These are phyloP conservation scores for Suhomyces bolitotheri DNA, from an alignment of 1,139 yeast genomes.

Conservation along the genomic window DNA sequence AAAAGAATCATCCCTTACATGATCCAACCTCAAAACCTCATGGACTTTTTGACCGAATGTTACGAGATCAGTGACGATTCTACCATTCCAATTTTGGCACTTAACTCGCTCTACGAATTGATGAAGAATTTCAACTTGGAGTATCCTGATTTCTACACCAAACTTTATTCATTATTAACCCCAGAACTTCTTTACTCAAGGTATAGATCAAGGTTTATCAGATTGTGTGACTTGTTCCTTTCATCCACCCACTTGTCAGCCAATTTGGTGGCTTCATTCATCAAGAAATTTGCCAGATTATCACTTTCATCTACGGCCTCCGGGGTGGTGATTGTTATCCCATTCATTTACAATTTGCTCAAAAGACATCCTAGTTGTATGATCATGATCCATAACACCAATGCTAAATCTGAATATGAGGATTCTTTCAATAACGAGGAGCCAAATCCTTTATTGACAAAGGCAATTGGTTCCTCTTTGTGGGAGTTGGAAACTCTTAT, in stretches of 20 bases:
- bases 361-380: constrained; percentile 93
- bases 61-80: constrained; percentile 64
- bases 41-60: constrained; percentile 93
- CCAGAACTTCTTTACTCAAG: constrained; percentile 74
- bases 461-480: constrained; percentile 80
- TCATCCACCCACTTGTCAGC: constrained; percentile 88
- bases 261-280: constrained; percentile 81
- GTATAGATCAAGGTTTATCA: constrained; percentile 83
- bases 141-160: constrained; percentile 85
- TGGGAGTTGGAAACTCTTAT: constrained; percentile 88
- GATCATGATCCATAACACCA: constrained; percentile 72
- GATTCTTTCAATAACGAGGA: constrained; percentile 74
- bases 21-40: constrained; percentile 75
- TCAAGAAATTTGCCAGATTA: constrained; percentile 76
- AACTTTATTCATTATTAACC: constrained; percentile 77
- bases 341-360: constrained; percentile 86
- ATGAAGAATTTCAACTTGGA: constrained; percentile 84
- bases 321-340: constrained; percentile 82
- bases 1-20: constrained; percentile 81
- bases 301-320: constrained; percentile 84
- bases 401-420: constrained; percentile 33
- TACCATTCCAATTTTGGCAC: constrained; percentile 73
- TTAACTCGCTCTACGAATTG: constrained; percentile 84
- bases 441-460: constrained; percentile 71
- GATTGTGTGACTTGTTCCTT: constrained; percentile 82